A percentile compares a stretch with the other conserved stretches of the same genome.
Evolutionary conservation across 208 protist species (phyloP).

Genomic region (Wallacemonas sp.): DNA sequence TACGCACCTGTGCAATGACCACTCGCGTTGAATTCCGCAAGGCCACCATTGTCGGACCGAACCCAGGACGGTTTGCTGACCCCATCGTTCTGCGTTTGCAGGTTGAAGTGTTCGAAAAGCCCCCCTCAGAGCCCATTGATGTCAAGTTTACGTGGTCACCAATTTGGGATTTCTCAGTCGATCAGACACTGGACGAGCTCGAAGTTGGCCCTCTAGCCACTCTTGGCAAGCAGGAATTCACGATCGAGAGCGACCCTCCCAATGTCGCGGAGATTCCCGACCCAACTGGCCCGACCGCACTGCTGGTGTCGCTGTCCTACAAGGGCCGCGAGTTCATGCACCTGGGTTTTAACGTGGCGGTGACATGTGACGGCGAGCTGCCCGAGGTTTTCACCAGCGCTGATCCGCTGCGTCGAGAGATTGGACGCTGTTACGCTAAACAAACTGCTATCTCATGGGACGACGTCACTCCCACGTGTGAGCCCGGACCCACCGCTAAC

Average conservation of each 20-base stretch:
- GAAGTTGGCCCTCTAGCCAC: conserved; percentile 71
- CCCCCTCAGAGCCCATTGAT: conserved; percentile 48
- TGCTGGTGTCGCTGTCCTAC: conserved; percentile 72
- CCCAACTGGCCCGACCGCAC: conserved; percentile 76
- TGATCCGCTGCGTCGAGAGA: conserved; percentile 38
- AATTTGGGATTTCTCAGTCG: conserved; percentile 82
- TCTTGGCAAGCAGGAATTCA: conserved; percentile 68
- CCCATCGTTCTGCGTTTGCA: conserved; percentile 56
- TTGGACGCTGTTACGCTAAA: conserved; percentile 60
- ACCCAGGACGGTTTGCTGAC: conserved; percentile 46
- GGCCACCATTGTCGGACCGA: conserved; percentile 40
- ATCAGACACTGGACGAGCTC: conserved; percentile 80
- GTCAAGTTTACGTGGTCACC: conserved; percentile 79
- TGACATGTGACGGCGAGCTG: conserved; percentile 63
- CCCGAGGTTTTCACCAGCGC: conserved; percentile 74
- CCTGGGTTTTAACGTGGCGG: conserved; percentile 69
- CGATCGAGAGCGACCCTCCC: conserved; percentile 65
- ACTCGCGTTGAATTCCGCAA: conserved; percentile 64
- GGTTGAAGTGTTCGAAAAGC: conserved; percentile 68
- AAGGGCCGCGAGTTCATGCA: conserved; percentile 71
- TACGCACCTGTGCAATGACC: conserved; percentile 23
- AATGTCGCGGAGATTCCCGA: conserved; percentile 70
- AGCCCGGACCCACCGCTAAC: no score
- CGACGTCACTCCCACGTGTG: neutral
- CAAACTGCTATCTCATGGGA: conserved; percentile 37